Percentiles rank a stretch among this genome's conserved stretches.
These are phyloP conservation scores for Phytophthora hybrid DNA, from an alignment of 352 stramenopile genomes.

Conservation along the genomic window DNA sequence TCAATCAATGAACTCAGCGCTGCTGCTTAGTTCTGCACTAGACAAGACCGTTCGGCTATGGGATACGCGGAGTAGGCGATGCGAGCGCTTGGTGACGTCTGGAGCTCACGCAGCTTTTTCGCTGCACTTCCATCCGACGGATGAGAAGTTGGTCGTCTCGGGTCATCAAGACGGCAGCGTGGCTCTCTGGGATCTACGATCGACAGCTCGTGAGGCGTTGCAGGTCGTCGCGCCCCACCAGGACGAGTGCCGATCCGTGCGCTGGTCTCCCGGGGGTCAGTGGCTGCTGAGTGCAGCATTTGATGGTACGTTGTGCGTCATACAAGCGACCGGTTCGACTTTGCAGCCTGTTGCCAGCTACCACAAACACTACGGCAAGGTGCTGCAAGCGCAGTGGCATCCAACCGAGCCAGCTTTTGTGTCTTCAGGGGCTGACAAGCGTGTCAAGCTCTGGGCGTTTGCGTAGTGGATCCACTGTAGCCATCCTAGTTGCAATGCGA, in stretches of 20 bases:
- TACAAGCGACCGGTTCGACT: conserved; percentile 23
- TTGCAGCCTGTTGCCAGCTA: conserved; percentile 60
- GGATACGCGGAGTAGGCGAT: conserved; percentile 64
- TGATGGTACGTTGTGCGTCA: conserved; percentile 66
- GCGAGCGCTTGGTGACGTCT: conserved; percentile 57
- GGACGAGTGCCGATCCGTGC: conserved; percentile 69
- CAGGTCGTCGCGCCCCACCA: conserved; percentile 47
- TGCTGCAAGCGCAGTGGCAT: conserved; percentile 77
- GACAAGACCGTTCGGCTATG: conserved; percentile 76
- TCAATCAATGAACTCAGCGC: conserved; percentile 9
- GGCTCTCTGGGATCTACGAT: conserved; percentile 72
- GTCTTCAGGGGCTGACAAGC: conserved; percentile 68
- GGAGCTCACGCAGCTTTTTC: conserved; percentile 46
- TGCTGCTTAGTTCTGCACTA: conserved; percentile 55
- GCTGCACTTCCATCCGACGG: conserved; percentile 55
- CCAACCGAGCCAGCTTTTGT: conserved; percentile 62
- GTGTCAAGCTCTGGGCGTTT: conserved; percentile 74
- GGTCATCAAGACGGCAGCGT: conserved; percentile 73
- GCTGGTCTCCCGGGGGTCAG: conserved; percentile 63
- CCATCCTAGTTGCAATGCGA: conserved; percentile 22
- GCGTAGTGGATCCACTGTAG: conserved; percentile 25
- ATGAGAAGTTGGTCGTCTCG: conserved; percentile 46
- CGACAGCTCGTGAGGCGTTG: conserved; percentile 32
- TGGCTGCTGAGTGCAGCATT: conserved; percentile 74
- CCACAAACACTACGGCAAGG: conserved; percentile 69